Percentiles rank a stretch among this genome's conserved stretches.
phyloP scores from a whole-genome alignment of 306 rosid genomes.

The Prunus dulcis region DNA sequence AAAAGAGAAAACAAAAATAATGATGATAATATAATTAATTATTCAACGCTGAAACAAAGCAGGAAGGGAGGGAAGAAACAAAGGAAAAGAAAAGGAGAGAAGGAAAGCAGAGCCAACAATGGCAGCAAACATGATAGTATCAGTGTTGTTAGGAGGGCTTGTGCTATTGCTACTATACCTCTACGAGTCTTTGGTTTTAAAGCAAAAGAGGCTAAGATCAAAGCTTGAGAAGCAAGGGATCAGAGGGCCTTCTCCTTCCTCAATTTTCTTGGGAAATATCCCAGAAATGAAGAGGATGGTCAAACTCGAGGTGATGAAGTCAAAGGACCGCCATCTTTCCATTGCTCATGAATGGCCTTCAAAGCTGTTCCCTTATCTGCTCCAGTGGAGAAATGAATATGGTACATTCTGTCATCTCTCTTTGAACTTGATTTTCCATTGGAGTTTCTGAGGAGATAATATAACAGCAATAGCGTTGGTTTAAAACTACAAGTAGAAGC shows the following conservation, averaged over 20 bases:
- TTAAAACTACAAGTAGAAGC: background rate
- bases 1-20: too few relatives aligned
- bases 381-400: constrained; percentile 46
- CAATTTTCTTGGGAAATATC: constrained; percentile 47
- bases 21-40: too few relatives aligned
- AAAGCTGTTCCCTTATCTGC: constrained; percentile 41
- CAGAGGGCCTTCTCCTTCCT: constrained; percentile 53
- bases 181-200: constrained; percentile 22
- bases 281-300: constrained; percentile 39
- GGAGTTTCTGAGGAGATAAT: background rate
- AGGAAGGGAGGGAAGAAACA: background rate
- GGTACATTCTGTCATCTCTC: constrained; percentile 27
- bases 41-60: background rate
- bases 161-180: constrained; percentile 24
- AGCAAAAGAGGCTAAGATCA: constrained; percentile 39
- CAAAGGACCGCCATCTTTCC: background rate
- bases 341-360: constrained; percentile 48
- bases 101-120: background rate
- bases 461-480: background rate
- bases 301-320: constrained; percentile 1
- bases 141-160: constrained; percentile 26
- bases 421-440: background rate
- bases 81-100: background rate
- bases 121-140: background rate
- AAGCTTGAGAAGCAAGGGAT: constrained; percentile 61